These are phyloP conservation scores for Fusarium graminum DNA, from an alignment of 2,329 filamentous ascomycete genomes.

Conservation along the genomic window DNA sequence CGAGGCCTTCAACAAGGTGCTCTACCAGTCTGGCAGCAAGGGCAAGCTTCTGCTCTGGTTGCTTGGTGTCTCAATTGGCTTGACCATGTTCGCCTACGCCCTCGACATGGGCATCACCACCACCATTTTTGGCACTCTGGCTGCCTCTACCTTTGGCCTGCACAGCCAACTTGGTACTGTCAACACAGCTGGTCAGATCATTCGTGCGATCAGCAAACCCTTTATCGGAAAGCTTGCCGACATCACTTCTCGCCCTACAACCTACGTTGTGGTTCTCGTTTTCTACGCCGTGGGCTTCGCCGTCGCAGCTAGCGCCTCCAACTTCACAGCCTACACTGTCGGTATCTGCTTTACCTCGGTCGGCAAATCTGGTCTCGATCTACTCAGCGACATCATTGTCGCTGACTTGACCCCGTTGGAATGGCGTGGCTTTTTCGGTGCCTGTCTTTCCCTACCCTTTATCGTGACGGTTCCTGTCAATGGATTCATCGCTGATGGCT, in stretches of 20 bases:
- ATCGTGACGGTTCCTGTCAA: conserved; percentile 57
- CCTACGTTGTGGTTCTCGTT: conserved; percentile 56
- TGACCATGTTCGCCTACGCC: conserved; percentile 57
- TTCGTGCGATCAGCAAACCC: conserved; percentile 56
- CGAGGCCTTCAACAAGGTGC: conserved; percentile 57
- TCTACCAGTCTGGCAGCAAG: conserved; percentile 54
- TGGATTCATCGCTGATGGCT: conserved; percentile 58
- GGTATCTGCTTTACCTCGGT: conserved; percentile 56
- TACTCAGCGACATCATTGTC: conserved; percentile 55
- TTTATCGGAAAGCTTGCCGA: conserved; percentile 56
- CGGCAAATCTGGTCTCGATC: conserved; percentile 55
- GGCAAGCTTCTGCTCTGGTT: conserved; percentile 55
- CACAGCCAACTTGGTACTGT: conserved; percentile 53
- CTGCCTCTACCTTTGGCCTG: conserved; percentile 52
- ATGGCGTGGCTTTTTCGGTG: conserved; percentile 55
- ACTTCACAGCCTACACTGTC: conserved; percentile 53
- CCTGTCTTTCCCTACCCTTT: conserved; percentile 47
- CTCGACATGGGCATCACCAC: conserved; percentile 56
- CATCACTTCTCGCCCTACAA: conserved; percentile 56
- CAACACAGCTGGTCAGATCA: conserved; percentile 52
- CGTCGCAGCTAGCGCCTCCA: conserved; percentile 51
- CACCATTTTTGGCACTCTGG: conserved; percentile 53
- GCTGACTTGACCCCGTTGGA: conserved; percentile 54
- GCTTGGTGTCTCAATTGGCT: conserved; percentile 53
- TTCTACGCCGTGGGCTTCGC: conserved; percentile 56